Percentiles rank a stretch among this genome's conserved stretches.
phyloP scores from a whole-genome alignment of 192 early-diverging fungal genomes.

The Umbelopsis sp. region DNA sequence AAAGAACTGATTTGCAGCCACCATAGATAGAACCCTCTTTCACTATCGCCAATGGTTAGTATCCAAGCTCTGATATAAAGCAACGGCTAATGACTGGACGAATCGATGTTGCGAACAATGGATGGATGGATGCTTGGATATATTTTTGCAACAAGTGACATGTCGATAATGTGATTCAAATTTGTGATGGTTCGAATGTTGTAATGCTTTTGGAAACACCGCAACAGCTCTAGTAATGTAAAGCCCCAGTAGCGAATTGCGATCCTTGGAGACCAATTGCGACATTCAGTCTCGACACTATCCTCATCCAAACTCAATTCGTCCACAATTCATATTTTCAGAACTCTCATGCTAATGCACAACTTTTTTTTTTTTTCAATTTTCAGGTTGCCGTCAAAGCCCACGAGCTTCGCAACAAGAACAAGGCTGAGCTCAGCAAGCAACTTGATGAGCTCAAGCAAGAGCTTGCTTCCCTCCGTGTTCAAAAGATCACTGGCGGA shows the following conservation, averaged over 20 bases:
- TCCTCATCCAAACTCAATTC: neutral
- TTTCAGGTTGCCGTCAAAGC: slow-evolving; percentile 85
- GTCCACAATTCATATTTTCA: neutral
- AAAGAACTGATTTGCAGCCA: too few relatives aligned
- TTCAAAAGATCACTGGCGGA: slow-evolving; percentile 88
- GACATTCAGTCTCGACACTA: neutral
- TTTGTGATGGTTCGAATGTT: slow-evolving; percentile 16
- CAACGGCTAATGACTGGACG: neutral
- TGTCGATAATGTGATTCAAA: slow-evolving; percentile 19
- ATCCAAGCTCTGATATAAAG: neutral
- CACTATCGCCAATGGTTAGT: too few relatives aligned
- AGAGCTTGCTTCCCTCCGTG: slow-evolving; percentile 91
- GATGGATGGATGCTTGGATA: slow-evolving; percentile 6
- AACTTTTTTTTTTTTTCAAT: neutral
- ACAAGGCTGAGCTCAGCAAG: slow-evolving; percentile 90
- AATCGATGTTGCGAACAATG: neutral
- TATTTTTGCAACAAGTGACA: neutral
- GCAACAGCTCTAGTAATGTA: neutral
- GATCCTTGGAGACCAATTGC: neutral
- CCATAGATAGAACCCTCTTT: too few relatives aligned
- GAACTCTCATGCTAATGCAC: neutral
- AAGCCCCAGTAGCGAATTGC: neutral
- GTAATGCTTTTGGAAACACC: neutral
- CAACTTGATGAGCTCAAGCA: slow-evolving; percentile 93
- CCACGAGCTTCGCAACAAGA: slow-evolving; percentile 92